Conservation (phyloP, 1,139 yeast species). For the Suhomyces bribrorum region DNA sequence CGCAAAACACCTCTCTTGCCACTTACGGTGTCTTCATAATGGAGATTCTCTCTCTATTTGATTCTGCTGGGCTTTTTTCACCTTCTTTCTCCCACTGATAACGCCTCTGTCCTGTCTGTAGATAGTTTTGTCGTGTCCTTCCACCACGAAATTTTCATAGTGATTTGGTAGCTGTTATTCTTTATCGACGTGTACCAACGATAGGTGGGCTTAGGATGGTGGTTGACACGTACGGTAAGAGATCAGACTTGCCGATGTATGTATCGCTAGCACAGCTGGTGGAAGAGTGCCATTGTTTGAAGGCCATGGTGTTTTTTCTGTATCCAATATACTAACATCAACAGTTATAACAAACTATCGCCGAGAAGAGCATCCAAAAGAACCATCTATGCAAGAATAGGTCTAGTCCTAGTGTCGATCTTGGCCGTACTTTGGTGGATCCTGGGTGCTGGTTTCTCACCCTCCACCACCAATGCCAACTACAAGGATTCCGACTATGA, state of each 20-base stretch:
- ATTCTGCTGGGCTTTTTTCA: no score
- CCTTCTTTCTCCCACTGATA: no score
- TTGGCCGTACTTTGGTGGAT: slow-evolving; percentile 12
- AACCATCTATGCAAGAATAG: slow-evolving; percentile 8
- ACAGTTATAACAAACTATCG: slow-evolving; percentile 15
- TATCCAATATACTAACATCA: slow-evolving; percentile 7
- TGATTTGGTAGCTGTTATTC: slow-evolving; percentile 3
- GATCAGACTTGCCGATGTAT: slow-evolving; percentile 51
- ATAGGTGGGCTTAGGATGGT: slow-evolving; percentile 21
- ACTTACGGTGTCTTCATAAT: no score
- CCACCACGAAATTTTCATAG: slow-evolving; percentile 5
- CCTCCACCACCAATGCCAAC: slow-evolving; percentile 1
- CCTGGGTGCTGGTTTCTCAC: background rate
- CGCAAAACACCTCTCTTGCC: no score
- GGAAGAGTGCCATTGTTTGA: no score
- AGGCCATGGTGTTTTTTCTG: no score
- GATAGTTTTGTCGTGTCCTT: slow-evolving; percentile 7
- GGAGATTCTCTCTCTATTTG: no score
- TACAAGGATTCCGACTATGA: slow-evolving; percentile 20
- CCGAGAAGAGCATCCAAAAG: slow-evolving; percentile 16
- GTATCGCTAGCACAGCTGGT: slow-evolving; percentile 18
- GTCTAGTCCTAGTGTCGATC: slow-evolving; percentile 8
- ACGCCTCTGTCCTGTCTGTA: background rate
- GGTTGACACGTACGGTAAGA: slow-evolving; percentile 39
- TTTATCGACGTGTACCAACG: slow-evolving; percentile 2